Evolutionary conservation across 495 filamentous ascomycete genomes (phyloP), one percentile per base, ranked within the genome.

Genomic region (Entonaema liquescens): DNA sequence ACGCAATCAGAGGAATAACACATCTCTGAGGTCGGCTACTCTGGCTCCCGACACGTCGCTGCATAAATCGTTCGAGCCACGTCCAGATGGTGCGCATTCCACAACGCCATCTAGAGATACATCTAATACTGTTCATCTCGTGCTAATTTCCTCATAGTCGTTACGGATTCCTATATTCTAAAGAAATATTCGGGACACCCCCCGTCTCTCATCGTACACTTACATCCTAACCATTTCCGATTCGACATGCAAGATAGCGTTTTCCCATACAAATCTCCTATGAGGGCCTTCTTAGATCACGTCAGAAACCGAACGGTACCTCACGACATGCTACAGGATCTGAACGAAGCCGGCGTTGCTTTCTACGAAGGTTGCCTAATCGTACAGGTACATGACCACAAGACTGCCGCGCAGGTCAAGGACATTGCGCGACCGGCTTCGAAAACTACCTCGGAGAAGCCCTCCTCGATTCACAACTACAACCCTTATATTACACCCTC

Each of bases 281-380:
- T 98, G 93, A 89, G 86, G 72, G 79, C 92, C 62, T 87, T 97
- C 38, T 82, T 98, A 25, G 89, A 95, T 70, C 92, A 97, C 78
- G 73, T 87, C 13, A 77, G 77, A 66, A 74, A 31, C 13, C 79
- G 83, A 15, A 84, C 84, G 1, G 72, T 88, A 15, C 85, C 84
- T 21, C 83, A 89, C 73, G 84, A 86, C 17, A 74, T 90, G 53
- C 68, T 89, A 2, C 80, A 80, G n/a, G 81, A 84, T 55, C 76
- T 98, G 29, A 85, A 88, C 33, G 82, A 87, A 25, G 81, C 82
- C 17, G 87, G 85, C 7, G 90, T 97, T 25, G 83, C 80, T n/a
- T 98, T 96, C 73, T 99, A 98, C 74, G 95, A 99, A 77, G 94
- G 92, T 19, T 97, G 95, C 76, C 84, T 99, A 56, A 98, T 99